These are phyloP conservation scores for Setaria italica DNA, from an alignment of 202 grass and related monocot genomes.

Conservation along the genomic window DNA sequence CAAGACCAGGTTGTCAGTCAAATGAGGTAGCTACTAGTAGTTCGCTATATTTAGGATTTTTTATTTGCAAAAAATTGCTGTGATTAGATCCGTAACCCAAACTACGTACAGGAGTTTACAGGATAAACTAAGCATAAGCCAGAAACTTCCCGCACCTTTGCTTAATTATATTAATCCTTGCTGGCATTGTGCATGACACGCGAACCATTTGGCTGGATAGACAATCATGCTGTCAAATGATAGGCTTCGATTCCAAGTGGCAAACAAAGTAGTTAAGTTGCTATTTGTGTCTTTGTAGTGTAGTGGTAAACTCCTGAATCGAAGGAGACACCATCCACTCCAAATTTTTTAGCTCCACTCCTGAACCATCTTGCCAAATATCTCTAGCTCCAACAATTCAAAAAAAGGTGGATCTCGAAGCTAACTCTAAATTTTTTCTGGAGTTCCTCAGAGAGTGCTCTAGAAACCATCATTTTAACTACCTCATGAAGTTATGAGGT, in stretches of 20 bases:
- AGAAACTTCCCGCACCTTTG: not conserved
- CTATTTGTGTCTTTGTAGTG: too few species aligned
- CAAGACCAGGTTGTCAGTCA: conserved; percentile 43
- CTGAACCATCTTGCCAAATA: too few species aligned
- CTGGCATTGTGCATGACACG: not conserved
- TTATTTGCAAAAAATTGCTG: not conserved
- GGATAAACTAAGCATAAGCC: not conserved
- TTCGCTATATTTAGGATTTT: not conserved
- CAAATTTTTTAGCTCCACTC: too few species aligned
- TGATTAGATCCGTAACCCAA: not conserved
- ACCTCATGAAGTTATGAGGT: too few species aligned
- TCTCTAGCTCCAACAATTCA: too few species aligned
- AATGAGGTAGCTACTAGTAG: conserved; percentile 7
- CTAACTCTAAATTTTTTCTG: too few species aligned
- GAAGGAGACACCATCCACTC: too few species aligned
- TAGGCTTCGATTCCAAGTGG: not conserved
- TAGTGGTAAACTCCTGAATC: too few species aligned
- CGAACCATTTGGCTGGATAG: not conserved
- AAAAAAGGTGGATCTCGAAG: too few species aligned
- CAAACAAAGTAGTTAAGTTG: not conserved
- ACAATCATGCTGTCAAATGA: not conserved
- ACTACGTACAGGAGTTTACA: not conserved
- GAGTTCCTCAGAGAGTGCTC: too few species aligned
- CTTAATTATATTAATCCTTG: not conserved
- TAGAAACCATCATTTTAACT: too few species aligned